Evolutionary conservation across 805 yeast species (phyloP).

Genomic region (Candida takata): DNA sequence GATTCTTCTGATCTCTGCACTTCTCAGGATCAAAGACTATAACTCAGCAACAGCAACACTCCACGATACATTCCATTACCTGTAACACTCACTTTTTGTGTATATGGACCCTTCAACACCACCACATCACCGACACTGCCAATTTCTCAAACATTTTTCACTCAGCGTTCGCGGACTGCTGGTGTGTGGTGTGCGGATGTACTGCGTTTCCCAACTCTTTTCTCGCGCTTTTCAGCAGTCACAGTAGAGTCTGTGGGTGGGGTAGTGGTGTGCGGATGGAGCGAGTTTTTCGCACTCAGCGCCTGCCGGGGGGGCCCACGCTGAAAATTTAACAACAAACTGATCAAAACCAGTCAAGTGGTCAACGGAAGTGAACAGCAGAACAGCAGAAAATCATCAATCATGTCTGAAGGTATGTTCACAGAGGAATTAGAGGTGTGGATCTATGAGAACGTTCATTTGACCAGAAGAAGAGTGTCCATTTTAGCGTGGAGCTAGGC

Average conservation of each 20-base stretch:
- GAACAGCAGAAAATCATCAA: slow-evolving; percentile 11
- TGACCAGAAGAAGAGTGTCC: too few relatives aligned
- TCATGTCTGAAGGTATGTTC: slow-evolving; percentile 27
- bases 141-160: background rate
- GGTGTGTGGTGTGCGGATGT: too few relatives aligned
- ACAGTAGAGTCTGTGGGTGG: too few relatives aligned
- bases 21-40: too few relatives aligned
- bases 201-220: too few relatives aligned
- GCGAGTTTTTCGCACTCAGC: too few relatives aligned
- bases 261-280: slow-evolving; percentile 7
- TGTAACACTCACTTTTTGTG: background rate
- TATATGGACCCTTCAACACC: background rate
- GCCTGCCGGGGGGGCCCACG: too few relatives aligned
- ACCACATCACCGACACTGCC: background rate
- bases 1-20: too few relatives aligned
- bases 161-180: too few relatives aligned
- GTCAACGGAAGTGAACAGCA: background rate
- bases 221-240: background rate
- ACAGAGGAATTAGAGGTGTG: background rate
- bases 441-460: too few relatives aligned
- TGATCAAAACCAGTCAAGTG: slow-evolving; percentile 2
- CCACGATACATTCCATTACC: background rate
- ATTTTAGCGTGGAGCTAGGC: too few relatives aligned
- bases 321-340: slow-evolving; percentile 17
- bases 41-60: too few relatives aligned